Base-by-base conservation (phyloP, 306 rosid genomes). In the Ceratonia siliqua region DNA sequence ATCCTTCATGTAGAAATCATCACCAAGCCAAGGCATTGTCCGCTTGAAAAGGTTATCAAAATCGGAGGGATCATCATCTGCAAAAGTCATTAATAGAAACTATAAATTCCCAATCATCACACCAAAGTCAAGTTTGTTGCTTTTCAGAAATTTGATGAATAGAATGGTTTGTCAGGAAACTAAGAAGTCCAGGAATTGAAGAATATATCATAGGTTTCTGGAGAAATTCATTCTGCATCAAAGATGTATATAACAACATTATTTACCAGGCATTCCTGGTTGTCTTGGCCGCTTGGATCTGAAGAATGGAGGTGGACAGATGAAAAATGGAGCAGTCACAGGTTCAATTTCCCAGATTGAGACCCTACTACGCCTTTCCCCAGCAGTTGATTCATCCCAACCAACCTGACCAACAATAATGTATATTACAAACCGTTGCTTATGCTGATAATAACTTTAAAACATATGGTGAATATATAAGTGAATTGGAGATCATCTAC, bases 301-400 rank as follows among this genome's bases (percentile, higher is more conserved):
- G 70, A 92, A 82, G 81, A 90, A 94, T 5, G 98, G 93, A 70
- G 99, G 95, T 1, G 99, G 97, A 10, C 96, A 94, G 50, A 94
- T 87, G 87, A 88, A 94, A 87, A 94, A 94, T 56, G 98, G 97
- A 81, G 99, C 96, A 65, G 94, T 90, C 58, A 92, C 99, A 0
- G 99, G 99, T 83, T 94, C 99, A 24, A 94, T 90, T 85, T 94
- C 99, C 99, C 99, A 94, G 33, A 94, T 70, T 15, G 99, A 94
- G 43, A 94, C 99, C 78, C 97, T 79, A 72, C 85, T 85, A 30
- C 92, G 89, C 80, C 96, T 83, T 84, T 94, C 99, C 75, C 99
- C 99, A 28, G 95, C 91, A 39, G 92, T 89, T 48, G 99, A 90
- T 84, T 94, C 99, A 76, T 94, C 99, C 99, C 99, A 94, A 57